phyloP scores from a whole-genome alignment of 148 eudicot genomes.

The Agrostemma githago region DNA sequence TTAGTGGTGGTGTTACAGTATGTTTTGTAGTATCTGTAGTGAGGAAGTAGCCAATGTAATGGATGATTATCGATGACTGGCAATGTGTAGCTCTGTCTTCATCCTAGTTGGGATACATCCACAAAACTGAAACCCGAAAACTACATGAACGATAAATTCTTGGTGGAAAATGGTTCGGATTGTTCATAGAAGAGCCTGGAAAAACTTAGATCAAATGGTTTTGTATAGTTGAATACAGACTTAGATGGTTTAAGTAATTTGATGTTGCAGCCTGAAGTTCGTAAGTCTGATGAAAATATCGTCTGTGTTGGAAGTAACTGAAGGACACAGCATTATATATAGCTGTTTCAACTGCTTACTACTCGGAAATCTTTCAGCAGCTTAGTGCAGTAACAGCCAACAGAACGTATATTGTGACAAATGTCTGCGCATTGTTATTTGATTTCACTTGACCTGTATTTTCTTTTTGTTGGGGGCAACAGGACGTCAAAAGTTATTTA shows the following conservation, averaged over 20 bases:
- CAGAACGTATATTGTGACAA: no score
- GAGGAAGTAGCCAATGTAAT: background rate
- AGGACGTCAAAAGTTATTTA: conserved; percentile 69
- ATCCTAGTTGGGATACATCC: background rate
- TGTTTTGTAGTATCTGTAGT: background rate
- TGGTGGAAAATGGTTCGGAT: background rate
- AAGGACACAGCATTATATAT: background rate
- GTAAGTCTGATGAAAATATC: background rate
- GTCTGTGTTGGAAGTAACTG: no score
- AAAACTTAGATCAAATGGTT: background rate
- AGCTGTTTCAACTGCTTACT: background rate
- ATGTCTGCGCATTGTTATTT: background rate
- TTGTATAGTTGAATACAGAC: background rate
- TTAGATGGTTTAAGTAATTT: no score
- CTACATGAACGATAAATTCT: no score
- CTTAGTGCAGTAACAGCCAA: background rate
- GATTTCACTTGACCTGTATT: background rate
- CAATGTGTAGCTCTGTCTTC: background rate
- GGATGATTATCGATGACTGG: background rate
- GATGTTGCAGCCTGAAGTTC: background rate
- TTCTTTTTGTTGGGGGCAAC: background rate
- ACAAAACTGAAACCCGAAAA: background rate
- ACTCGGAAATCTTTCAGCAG: background rate
- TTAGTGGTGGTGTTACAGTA: background rate
- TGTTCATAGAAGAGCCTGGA: background rate